Evolutionary conservation across 495 filamentous ascomycete genomes (phyloP).

Genomic region (Monascus purpureus): DNA sequence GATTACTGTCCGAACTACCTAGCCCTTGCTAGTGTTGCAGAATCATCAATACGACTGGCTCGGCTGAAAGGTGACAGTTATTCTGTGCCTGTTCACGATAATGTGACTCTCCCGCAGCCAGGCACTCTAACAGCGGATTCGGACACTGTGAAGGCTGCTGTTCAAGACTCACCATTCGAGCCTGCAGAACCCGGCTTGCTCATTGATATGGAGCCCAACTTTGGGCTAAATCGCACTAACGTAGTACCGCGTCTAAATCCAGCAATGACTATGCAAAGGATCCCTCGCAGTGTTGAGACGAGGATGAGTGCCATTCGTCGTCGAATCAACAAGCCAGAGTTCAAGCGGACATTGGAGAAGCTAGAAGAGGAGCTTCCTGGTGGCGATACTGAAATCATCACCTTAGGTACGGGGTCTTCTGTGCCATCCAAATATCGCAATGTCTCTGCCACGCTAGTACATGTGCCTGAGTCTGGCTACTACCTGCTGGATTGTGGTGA

Average conservation of each 20-base stretch:
- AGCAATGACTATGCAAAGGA: conserved; percentile 14
- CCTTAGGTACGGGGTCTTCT: conserved; percentile 83
- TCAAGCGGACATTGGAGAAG: conserved; percentile 20
- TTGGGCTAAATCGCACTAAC: conserved; percentile 34
- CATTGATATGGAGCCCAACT: conserved; percentile 52
- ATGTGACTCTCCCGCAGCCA: conserved; percentile 25
- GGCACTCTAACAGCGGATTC: conserved; percentile 7
- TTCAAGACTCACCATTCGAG: conserved; percentile 11
- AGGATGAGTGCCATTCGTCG: conserved; percentile 16
- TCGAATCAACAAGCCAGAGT: conserved; percentile 12
- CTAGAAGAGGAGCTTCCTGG: conserved; percentile 43
- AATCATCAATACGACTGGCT: conserved; percentile 49
- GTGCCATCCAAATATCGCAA: conserved; percentile 87
- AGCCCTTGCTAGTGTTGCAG: conserved; percentile 46
- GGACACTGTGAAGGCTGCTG: conserved; percentile 3
- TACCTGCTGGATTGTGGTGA: conserved; percentile 89
- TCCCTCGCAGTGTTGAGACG: conserved; percentile 30
- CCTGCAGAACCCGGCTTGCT: conserved; percentile 34
- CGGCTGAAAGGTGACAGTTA: conserved; percentile 57
- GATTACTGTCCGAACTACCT: conserved; percentile 63
- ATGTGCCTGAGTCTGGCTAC: conserved; percentile 69
- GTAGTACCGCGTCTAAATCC: conserved; percentile 42
- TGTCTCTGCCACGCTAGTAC: conserved; percentile 74
- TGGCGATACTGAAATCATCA: conserved; percentile 64
- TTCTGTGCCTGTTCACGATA: conserved; percentile 46